A percentile compares a stretch with the other conserved stretches of the same genome.
Conservation (phyloP, 2,329 filamentous ascomycete genomes). For the Botrytis fabae region DNA sequence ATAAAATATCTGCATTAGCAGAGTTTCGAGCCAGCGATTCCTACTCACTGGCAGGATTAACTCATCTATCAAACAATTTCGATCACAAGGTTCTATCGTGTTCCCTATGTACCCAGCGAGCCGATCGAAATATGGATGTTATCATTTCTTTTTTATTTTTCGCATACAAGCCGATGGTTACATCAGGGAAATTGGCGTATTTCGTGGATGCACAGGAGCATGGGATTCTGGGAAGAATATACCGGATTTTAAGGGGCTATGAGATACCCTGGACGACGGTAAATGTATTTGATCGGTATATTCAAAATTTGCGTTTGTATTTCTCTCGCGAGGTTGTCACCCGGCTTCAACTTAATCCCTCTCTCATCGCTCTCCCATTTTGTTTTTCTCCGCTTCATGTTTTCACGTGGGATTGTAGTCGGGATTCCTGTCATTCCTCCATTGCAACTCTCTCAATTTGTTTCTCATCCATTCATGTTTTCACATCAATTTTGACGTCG, state of each 20-base stretch:
- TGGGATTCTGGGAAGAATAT: background rate
- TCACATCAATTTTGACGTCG: background rate
- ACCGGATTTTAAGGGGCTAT: background rate
- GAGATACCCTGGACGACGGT: background rate
- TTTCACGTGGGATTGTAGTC: background rate
- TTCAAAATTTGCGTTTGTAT: background rate
- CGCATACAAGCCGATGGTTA: background rate
- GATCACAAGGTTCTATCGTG: background rate
- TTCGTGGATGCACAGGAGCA: background rate
- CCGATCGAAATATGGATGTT: background rate
- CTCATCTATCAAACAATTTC: background rate
- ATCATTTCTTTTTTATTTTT: background rate
- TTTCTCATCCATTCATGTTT: background rate
- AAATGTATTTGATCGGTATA: background rate
- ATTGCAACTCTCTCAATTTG: background rate
- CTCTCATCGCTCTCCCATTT: background rate
- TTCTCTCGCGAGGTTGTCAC: background rate
- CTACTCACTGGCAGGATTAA: constrained; percentile 18
- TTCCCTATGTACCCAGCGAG: background rate
- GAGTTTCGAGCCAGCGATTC: background rate
- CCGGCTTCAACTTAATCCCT: too few species aligned
- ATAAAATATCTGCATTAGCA: background rate
- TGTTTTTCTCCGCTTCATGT: background rate
- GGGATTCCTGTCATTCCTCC: background rate
- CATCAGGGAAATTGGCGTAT: background rate